Conservation (phyloP, 1,284 basidiomycete genomes). For the Uromyces viciae-fabae region DNA sequence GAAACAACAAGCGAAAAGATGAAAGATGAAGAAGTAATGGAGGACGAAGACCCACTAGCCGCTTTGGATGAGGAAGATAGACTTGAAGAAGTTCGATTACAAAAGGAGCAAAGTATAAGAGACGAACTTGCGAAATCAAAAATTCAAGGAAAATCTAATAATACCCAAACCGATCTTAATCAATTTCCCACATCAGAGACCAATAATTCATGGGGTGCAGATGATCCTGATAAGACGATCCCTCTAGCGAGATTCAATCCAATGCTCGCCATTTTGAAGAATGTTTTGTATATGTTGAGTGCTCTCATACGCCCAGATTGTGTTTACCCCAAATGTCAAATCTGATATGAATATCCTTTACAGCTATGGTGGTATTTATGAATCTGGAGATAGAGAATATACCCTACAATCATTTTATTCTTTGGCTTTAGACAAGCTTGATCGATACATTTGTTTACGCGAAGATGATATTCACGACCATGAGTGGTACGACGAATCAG, state of each 20-base stretch:
- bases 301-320: not conserved
- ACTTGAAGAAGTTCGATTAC: conserved; percentile 31
- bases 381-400: conserved; percentile 73
- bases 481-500: conserved; percentile 56
- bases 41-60: conserved; percentile 44
- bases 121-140: conserved; percentile 21
- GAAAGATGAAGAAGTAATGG: not conserved
- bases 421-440: conserved; percentile 74
- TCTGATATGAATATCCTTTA: not conserved
- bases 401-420: conserved; percentile 79
- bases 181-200: not conserved
- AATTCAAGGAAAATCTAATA: not conserved
- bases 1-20: conserved; percentile 46
- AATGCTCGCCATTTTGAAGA: conserved; percentile 80
- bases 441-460: conserved; percentile 69
- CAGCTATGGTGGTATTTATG: conserved; percentile 70
- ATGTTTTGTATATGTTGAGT: conserved; percentile 73
- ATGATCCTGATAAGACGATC: conserved; percentile 68
- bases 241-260: conserved; percentile 83
- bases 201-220: conserved; percentile 48
- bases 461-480: conserved; percentile 63
- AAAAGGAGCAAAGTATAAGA: conserved; percentile 25
- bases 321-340: not conserved
- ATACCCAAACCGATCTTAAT: not conserved
- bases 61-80: conserved; percentile 46